Percentiles rank a stretch among this genome's conserved stretches.
Conservation (phyloP, 164 flowering plant genomes). For the Pachysandra terminalis region DNA sequence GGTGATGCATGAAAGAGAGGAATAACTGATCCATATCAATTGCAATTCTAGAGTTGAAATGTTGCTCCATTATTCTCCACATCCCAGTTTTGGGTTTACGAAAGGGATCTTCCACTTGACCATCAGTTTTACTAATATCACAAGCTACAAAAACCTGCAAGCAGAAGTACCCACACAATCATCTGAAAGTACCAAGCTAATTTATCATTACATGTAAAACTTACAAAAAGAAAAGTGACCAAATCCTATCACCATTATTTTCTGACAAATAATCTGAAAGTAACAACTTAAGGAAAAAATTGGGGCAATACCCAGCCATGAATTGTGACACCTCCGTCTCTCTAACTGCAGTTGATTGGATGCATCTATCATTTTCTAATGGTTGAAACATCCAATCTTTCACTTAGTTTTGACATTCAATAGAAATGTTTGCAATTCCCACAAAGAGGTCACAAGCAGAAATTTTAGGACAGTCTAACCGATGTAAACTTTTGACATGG, state of each 20-base stretch:
- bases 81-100: constrained; percentile 92
- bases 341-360: not conserved
- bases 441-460: not conserved
- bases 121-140: constrained; percentile 46
- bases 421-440: not conserved
- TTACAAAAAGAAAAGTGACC: no score
- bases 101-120: constrained; percentile 53
- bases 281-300: no score
- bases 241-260: no score
- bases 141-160: constrained; percentile 94
- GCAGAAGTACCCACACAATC: not conserved
- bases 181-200: no score
- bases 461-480: not conserved
- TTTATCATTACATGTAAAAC: not conserved
- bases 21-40: constrained; percentile 78
- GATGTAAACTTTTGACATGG: not conserved
- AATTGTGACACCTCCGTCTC: not conserved
- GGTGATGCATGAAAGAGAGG: constrained; percentile 7
- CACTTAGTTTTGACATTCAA: not conserved
- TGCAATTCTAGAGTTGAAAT: constrained; percentile 80
- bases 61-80: constrained; percentile 85
- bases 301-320: not conserved
- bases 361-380: not conserved
- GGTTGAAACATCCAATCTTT: not conserved
- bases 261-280: no score